Percentiles rank a stretch among this genome's conserved stretches.
phyloP scores from a whole-genome alignment of 2,329 filamentous ascomycete genomes.

The Alternaria sp. region DNA sequence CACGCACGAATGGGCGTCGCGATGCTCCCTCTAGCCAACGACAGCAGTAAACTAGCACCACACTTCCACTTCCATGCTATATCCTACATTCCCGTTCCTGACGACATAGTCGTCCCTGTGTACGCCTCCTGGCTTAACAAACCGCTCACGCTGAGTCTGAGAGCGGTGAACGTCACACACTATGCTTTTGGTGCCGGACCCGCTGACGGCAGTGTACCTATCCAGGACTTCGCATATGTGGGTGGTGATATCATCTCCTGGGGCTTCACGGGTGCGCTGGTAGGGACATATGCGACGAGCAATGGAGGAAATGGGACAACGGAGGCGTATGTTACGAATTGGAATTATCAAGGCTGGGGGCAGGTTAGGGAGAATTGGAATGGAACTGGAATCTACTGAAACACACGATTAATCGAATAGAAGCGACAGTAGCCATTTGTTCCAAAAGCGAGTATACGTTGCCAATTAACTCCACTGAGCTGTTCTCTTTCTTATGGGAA shows the following conservation, averaged over 20 bases:
- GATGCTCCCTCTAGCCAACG: conserved; percentile 25
- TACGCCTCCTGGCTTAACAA: conserved; percentile 51
- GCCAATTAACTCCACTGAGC: background rate
- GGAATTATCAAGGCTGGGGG: conserved; percentile 47
- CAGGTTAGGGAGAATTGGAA: conserved; percentile 27
- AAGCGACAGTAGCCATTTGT: background rate
- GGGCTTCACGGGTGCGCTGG: conserved; percentile 55
- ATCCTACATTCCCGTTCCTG: conserved; percentile 54
- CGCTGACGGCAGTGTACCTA: conserved; percentile 17
- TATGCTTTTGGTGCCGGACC: conserved; percentile 49
- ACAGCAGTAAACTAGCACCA: conserved; percentile 23
- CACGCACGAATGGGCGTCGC: conserved; percentile 60
- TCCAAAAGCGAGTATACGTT: background rate
- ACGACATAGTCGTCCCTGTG: conserved; percentile 50
- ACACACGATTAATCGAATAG: background rate
- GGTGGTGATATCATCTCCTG: conserved; percentile 41
- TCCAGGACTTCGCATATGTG: conserved; percentile 32
- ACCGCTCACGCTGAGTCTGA: conserved; percentile 53
- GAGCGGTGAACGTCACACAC: conserved; percentile 58
- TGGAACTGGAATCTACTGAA: background rate
- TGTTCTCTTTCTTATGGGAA: too few relatives aligned
- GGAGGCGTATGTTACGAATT: conserved; percentile 59
- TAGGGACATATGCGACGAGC: conserved; percentile 63
- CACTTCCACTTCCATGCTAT: conserved; percentile 59
- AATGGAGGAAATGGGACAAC: conserved; percentile 59